phyloP scores from a whole-genome alignment of 1,139 yeast species.

The Pneumocystis carinii region DNA sequence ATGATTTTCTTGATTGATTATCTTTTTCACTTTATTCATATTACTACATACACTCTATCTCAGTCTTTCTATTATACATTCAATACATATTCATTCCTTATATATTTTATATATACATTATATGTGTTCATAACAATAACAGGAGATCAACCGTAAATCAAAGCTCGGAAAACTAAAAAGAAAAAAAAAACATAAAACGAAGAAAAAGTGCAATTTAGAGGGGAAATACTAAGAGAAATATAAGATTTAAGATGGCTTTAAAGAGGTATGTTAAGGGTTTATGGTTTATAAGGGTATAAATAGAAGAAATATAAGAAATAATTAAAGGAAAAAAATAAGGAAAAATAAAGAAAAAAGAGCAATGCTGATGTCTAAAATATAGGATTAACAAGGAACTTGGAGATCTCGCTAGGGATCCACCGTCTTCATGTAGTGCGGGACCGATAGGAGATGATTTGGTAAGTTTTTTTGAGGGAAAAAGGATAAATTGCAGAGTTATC shows the following conservation, averaged over 20 bases:
- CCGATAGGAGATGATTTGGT: conserved; percentile 87
- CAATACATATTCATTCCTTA: background rate
- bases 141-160: background rate
- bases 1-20: conserved; percentile 16
- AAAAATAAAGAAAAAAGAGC: background rate
- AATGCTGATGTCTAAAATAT: background rate
- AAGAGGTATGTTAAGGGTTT: background rate
- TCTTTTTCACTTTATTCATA: background rate
- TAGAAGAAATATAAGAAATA: background rate
- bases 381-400: conserved; percentile 87
- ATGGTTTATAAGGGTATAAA: background rate
- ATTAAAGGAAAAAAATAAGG: background rate
- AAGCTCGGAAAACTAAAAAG: background rate
- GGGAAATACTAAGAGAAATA: background rate
- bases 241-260: background rate
- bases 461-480: background rate
- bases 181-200: background rate
- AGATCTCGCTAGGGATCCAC: conserved; percentile 97
- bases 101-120: background rate
- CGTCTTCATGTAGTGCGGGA: conserved; percentile 97
- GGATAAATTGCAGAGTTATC: background rate
- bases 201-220: background rate
- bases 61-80: background rate
- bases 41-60: background rate
- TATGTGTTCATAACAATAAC: background rate